Evolutionary conservation across 1,284 basidiomycete genomes (phyloP).

Genomic region (Puccinia polysora): DNA sequence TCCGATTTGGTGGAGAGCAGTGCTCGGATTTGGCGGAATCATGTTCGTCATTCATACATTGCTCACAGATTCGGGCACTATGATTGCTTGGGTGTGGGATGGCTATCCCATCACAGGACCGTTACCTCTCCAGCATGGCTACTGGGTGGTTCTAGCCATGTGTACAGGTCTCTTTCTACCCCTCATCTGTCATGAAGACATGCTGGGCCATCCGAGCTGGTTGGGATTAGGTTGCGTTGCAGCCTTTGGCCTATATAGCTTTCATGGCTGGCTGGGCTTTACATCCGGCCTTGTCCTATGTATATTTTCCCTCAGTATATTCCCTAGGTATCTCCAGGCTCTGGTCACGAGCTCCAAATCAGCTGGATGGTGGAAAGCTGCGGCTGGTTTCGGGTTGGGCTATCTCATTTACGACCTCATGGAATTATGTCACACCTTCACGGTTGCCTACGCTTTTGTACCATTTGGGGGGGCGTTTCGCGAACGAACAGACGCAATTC

Average conservation of each 20-base stretch:
- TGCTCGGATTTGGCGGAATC: constrained; percentile 65
- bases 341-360: constrained; percentile 42
- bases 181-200: constrained; percentile 4
- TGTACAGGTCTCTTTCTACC: constrained; percentile 57
- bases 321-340: constrained; percentile 60
- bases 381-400: constrained; percentile 60
- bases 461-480: constrained; percentile 73
- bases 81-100: constrained; percentile 86
- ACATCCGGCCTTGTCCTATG: constrained; percentile 65
- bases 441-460: constrained; percentile 90
- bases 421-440: constrained; percentile 69
- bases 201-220: constrained; percentile 55
- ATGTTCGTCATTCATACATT: constrained; percentile 74
- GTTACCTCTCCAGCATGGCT: constrained; percentile 67
- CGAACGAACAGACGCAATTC: constrained; percentile 68
- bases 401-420: constrained; percentile 65
- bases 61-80: constrained; percentile 72
- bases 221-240: constrained; percentile 58
- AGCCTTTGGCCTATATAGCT: constrained; percentile 61
- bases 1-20: constrained; percentile 36
- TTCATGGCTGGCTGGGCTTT: constrained; percentile 71
- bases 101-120: constrained; percentile 77
- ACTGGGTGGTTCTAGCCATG: constrained; percentile 66
- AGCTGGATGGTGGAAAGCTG: constrained; percentile 51
- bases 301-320: constrained; percentile 64